A percentile compares a stretch with the other conserved stretches of the same genome.
Conservation (phyloP, 2,329 filamentous ascomycete genomes). For the Cercospora sesami region DNA sequence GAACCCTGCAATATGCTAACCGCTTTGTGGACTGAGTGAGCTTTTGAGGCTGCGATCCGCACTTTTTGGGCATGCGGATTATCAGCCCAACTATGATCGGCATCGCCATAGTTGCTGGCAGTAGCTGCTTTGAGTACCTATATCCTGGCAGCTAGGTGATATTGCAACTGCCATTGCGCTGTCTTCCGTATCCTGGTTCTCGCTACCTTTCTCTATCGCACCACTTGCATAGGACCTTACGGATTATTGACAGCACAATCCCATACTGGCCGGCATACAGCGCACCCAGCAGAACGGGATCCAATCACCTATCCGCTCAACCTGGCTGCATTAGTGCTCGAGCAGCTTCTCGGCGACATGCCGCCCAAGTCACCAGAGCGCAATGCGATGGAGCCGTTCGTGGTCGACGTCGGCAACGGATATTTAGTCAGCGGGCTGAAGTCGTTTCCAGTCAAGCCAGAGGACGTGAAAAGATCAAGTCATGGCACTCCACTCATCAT, state of each 20-base stretch:
- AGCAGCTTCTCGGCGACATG: constrained; percentile 7
- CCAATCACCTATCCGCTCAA: not conserved
- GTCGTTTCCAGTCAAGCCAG: constrained; percentile 14
- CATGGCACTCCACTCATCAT: constrained; percentile 18
- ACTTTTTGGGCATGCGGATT: not conserved
- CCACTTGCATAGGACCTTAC: not conserved
- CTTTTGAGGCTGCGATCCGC: constrained; percentile 5
- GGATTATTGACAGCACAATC: not conserved
- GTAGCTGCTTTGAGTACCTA: not conserved
- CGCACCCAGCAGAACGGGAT: not conserved
- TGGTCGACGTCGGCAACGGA: constrained; percentile 18
- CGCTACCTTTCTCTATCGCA: not conserved
- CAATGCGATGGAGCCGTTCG: constrained; percentile 18
- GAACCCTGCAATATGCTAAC: not conserved
- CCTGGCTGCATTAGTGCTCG: not conserved
- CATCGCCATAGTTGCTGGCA: not conserved
- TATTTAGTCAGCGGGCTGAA: constrained; percentile 19
- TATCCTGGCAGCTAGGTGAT: not conserved
- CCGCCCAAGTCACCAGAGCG: not conserved
- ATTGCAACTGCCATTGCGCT: not conserved
- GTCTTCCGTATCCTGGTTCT: not conserved
- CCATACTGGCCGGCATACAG: not conserved
- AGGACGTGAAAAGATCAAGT: constrained; percentile 7
- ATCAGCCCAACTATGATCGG: constrained; percentile 18
- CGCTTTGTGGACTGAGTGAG: not conserved